Evolutionary conservation across 371 early-diverging fungal genomes (phyloP), one percentile per base, ranked within the genome.

Genomic region (Mucor indicus): DNA sequence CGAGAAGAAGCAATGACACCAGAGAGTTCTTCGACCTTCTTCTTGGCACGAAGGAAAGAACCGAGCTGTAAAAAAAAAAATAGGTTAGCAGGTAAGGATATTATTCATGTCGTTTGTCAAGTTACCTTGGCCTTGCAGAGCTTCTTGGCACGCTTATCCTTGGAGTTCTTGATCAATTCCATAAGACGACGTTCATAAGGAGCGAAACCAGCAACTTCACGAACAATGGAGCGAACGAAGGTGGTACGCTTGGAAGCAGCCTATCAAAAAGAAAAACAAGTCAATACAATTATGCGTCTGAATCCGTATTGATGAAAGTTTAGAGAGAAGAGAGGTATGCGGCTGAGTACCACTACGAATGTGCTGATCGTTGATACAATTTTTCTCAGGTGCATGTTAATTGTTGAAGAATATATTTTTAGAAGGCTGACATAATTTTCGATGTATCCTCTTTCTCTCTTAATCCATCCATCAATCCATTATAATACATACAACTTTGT

Each of bases 81-180:
- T 16, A 22, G 23, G 3, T 10, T 4, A 16, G 10, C n/a, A 2
- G 22, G 6, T 35, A 5, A 16, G 9, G 1, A 23, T 16, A 45
- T 41, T 11, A 12, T n/a, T 5, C 17, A 22, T 4, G 22, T 12
- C 12, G 6, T 29, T 29, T 8, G 30, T 8, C 6, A 29, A 29
- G 83, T 60, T 84, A 92, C 89, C 75, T 95, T 90, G 84, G 86
- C 88, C 91, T 98, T 98, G 68, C 96, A 94, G 53, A 98, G 87
- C 87, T 93, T 93, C 79, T 93, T 90, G 60, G 99, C 99, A 74
- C 99, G 91, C 96, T 98, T 98, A 79, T 98, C 99, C 82, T 92
- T 95, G 83, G 92, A 91, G 93, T 97, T 97, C 90, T 95, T 96
- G 77, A 98, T 81, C 91, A 98, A 85, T 85, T 98, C 98, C 95